These are phyloP conservation scores for Fusarium compactum DNA, from an alignment of 2,329 filamentous ascomycete genomes.

Conservation along the genomic window DNA sequence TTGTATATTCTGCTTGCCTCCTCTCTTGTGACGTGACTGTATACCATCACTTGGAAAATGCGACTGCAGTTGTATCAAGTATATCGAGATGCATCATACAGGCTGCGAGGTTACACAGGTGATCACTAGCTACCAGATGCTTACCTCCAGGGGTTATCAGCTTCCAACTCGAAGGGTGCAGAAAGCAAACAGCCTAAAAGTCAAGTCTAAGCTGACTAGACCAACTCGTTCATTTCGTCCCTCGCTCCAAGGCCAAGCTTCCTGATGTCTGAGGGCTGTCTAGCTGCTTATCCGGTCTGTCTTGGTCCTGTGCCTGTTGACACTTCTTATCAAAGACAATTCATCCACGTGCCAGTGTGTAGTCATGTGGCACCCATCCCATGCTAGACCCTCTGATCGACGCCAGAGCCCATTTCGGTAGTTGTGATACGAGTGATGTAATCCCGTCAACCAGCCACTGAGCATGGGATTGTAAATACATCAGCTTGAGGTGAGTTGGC, in stretches of 20 bases:
- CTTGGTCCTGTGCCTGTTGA: not conserved
- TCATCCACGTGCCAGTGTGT: constrained; percentile 32
- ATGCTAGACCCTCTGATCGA: constrained; percentile 35
- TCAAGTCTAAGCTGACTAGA: not conserved
- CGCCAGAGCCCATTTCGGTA: constrained; percentile 33
- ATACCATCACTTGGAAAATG: not conserved
- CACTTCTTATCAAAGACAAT: constrained; percentile 23
- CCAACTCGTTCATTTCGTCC: not conserved
- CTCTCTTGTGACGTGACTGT: constrained; percentile 8
- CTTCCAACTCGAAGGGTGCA: not conserved
- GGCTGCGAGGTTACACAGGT: constrained; percentile 2
- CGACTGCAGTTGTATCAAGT: not conserved
- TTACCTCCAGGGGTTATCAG: not conserved
- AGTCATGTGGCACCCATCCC: constrained; percentile 39
- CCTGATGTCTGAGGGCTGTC: not conserved
- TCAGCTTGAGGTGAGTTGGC: not conserved
- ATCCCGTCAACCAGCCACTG: constrained; percentile 35
- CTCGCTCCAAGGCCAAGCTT: not conserved
- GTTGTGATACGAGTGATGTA: constrained; percentile 38
- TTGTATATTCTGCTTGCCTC: constrained; percentile 26
- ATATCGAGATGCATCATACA: not conserved
- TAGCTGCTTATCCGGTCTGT: constrained; percentile 7
- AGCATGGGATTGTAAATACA: not conserved
- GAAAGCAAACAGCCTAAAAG: not conserved
- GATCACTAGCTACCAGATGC: not conserved